Evolutionary conservation across 2,329 filamentous ascomycete genomes (phyloP).

Genomic region (Calonectria naviculata): DNA sequence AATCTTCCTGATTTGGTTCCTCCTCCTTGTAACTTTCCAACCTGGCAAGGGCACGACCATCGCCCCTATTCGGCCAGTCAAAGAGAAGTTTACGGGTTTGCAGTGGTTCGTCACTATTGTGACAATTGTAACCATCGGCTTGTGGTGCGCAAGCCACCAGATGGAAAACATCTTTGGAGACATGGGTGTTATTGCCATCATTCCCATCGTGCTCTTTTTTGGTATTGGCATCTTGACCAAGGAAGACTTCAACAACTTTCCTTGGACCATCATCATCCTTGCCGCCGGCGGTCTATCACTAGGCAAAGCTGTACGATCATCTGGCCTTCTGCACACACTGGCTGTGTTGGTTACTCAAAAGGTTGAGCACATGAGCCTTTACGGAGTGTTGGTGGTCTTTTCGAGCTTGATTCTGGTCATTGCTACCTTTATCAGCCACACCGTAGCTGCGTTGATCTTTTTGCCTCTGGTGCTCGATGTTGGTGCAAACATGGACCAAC

Average conservation of each 20-base stretch:
- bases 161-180: constrained; percentile 91
- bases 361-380: constrained; percentile 84
- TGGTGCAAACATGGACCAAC: constrained; percentile 85
- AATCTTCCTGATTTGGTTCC: constrained; percentile 87
- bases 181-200: constrained; percentile 98
- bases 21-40: constrained; percentile 87
- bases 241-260: constrained; percentile 99
- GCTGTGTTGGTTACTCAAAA: constrained; percentile 78
- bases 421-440: constrained; percentile 98
- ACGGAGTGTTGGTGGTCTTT: constrained; percentile 89
- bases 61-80: constrained; percentile 89
- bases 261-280: constrained; percentile 99
- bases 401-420: constrained; percentile 87
- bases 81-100: constrained; percentile 86
- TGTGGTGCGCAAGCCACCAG: constrained; percentile 95
- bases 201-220: constrained; percentile 96
- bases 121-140: constrained; percentile 83
- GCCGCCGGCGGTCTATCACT: constrained; percentile 93
- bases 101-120: constrained; percentile 94
- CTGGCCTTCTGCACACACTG: constrained; percentile 89
- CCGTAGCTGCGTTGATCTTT: constrained; percentile 94
- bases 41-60: constrained; percentile 89
- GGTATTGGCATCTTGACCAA: constrained; percentile 96
- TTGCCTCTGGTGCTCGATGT: constrained; percentile 90
- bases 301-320: constrained; percentile 94